Base-by-base conservation (phyloP, 2,329 filamentous ascomycete genomes). In the Fusarium chaquense region DNA sequence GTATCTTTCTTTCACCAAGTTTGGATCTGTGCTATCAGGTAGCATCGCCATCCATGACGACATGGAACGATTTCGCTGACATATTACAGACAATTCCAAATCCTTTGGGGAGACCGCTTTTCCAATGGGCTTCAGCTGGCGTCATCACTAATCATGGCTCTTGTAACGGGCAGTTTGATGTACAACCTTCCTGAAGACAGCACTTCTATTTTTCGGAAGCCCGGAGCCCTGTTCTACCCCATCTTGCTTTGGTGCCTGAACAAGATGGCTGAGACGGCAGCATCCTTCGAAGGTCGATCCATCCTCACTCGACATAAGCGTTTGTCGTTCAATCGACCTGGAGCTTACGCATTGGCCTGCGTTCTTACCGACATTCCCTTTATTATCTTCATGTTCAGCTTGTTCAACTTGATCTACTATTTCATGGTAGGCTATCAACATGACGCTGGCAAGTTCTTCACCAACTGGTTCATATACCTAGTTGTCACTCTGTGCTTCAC, bases 351-450 rank as follows among this genome's bases (percentile, higher is more conserved):
- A 0, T 20, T 72, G 1, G 57, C 71, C 2, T 51, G 50, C 5
- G 63, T 65, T 16, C 7, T 73, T 2, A 53, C 50, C 4, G 67
- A 73, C 3, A 35, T 73, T 8, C 69, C 71, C 0, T 67, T 58
- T 43, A 68, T 66, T 16, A 46, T 67, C 6, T 18, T 62, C 20
- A 69, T 69, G 22, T 20, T 53, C 8, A 55, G 85, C 3, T 75
- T 91, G 11, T 44, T 62, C 32, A 72, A 72, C 5, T 24, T 61
- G 0, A 33, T 85, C 3, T 76, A 91, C 0, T 91, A 91, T 78
- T 91, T 91, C 76, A 86, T 91, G 86, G 85, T 86, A 1, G 86
- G 89, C 85, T 4, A 91, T 86, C 13, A 87, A 90, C 78, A 79
- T 88, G 47, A 84, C 84, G 61, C 89, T 1, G 81, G 80, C 4